Base-by-base conservation (phyloP, 768 basidiomycete species). In the Cyclocybe aegerita region DNA sequence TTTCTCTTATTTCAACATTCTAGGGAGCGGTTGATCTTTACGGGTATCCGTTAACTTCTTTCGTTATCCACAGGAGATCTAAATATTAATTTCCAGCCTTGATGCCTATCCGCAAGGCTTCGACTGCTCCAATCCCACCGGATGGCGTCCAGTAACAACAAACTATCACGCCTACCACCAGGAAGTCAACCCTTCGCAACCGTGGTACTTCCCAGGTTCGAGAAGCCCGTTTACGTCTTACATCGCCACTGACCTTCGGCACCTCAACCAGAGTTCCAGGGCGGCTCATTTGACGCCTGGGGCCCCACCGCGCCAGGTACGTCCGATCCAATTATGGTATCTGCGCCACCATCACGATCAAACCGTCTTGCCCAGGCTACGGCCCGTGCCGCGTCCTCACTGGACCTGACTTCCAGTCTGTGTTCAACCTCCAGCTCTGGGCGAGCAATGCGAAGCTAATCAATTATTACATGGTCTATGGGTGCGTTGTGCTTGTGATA, bases 391-490 rank as follows among this genome's bases (percentile, higher is more conserved):
- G 78, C 23, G 66, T 72, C 1, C 69, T 92, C 53, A 91, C 88
- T 9, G 88, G 87, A 2, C 71, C 85, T 1, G 75, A 85, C 59
- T 92, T 90, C 66, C 77, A 84, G 66, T 85, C 82, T 37, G 92
- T 93, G 5, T 93, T 91, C 66, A 82, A 93, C 58, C 76, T 82
- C 50, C 73, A 87, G 46, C 73, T 90, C 39, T 90, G 86, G 86
- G 89, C 90, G 8, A 78, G 80, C 43, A 93, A 92, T 65, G 87
- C 82, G 1, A 93, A 92, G 60, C 59, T 93, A 39, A 82, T 92
- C 51, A 90, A 81, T 59, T 89, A 88, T 54, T 93, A 93, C 66
- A 93, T 93, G 92, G 57, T 90, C 47, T 90, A 83, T 58, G 90
- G 86, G 86, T 86, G 62, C 52, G 69, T 37, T 1, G 45, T 31